A percentile compares a stretch with the other conserved stretches of the same genome.
These are phyloP conservation scores for Cutaneotrichosporon spelunceum DNA, from an alignment of 1,284 basidiomycete species.

Conservation along the genomic window DNA sequence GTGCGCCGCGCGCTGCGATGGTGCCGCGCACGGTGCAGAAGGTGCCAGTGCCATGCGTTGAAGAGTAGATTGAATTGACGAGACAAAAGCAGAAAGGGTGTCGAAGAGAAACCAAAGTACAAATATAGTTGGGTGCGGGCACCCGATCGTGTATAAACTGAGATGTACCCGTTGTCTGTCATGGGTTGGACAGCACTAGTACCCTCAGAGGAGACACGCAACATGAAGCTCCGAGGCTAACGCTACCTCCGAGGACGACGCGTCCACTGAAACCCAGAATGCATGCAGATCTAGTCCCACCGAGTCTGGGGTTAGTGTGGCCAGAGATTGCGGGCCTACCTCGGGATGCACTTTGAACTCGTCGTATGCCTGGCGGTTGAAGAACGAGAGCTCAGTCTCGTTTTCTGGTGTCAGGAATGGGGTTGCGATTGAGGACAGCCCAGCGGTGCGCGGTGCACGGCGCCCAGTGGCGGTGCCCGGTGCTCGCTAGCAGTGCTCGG, in stretches of 20 bases:
- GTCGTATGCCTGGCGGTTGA: slow-evolving; percentile 72
- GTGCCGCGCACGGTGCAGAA: slow-evolving; percentile 3
- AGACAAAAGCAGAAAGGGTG: background rate
- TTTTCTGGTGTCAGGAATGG: slow-evolving; percentile 71
- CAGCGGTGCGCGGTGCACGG: no score
- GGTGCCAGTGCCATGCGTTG: background rate
- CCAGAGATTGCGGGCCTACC: slow-evolving; percentile 52
- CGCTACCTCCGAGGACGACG: background rate
- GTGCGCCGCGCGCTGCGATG: slow-evolving; percentile 4
- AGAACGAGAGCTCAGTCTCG: slow-evolving; percentile 89
- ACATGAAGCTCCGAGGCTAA: background rate
- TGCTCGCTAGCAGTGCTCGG: no score
- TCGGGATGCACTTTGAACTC: slow-evolving; percentile 75
- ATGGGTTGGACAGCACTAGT: background rate
- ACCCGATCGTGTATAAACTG: background rate
- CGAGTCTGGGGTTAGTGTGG: background rate
- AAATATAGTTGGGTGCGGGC: background rate
- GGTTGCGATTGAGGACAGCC: no score
- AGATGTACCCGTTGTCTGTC: background rate
- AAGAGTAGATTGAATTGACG: background rate
- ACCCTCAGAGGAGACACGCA: background rate
- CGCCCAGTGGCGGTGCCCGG: no score
- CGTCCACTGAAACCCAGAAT: background rate
- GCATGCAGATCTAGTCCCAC: slow-evolving; percentile 7
- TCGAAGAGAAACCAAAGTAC: background rate